Percentiles rank a stretch among this genome's conserved stretches.
Conservation (phyloP, 2,329 filamentous ascomycete species). For the Teratosphaeria nubilosa region DNA sequence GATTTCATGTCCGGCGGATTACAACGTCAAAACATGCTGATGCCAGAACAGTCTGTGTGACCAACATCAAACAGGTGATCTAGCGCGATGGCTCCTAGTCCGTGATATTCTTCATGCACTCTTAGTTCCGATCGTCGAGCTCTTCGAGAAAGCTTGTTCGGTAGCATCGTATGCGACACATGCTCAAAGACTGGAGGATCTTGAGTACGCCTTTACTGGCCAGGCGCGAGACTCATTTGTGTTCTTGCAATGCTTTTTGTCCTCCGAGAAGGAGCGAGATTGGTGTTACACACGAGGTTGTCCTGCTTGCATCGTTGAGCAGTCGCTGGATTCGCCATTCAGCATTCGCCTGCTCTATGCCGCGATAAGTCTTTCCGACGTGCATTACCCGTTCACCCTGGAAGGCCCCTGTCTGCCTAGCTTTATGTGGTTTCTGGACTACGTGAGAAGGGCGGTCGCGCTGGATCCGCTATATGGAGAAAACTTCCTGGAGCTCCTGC, state of each 20-base stretch:
- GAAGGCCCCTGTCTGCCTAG: conserved; percentile 25
- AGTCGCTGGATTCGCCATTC: conserved; percentile 37
- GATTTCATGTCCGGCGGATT: neutral
- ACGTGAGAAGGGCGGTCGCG: conserved; percentile 30
- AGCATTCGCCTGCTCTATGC: conserved; percentile 38
- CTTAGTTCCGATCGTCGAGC: conserved; percentile 47
- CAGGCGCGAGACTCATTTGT: conserved; percentile 48
- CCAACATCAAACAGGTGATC: conserved; percentile 13
- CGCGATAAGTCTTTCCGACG: conserved; percentile 37
- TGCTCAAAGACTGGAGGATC: conserved; percentile 39
- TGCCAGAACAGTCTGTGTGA: conserved; percentile 28
- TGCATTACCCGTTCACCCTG: conserved; percentile 26
- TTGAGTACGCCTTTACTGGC: conserved; percentile 48
- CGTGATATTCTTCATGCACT: conserved; percentile 51
- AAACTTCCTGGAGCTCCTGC: conserved; percentile 33
- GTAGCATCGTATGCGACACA: conserved; percentile 42
- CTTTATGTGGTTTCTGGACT: conserved; percentile 33
- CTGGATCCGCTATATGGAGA: conserved; percentile 37
- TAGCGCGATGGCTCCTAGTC: conserved; percentile 40
- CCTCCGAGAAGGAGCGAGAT: conserved; percentile 41
- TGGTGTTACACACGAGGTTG: conserved; percentile 49
- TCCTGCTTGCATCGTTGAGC: conserved; percentile 38
- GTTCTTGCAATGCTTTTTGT: conserved; percentile 49
- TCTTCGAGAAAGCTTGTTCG: conserved; percentile 45
- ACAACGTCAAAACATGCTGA: conserved; percentile 32